Percentiles rank a stretch among this genome's conserved stretches.
Evolutionary conservation across 108 stramenopile genomes (phyloP).

Genomic region (Phaeodactylum tricornutum): DNA sequence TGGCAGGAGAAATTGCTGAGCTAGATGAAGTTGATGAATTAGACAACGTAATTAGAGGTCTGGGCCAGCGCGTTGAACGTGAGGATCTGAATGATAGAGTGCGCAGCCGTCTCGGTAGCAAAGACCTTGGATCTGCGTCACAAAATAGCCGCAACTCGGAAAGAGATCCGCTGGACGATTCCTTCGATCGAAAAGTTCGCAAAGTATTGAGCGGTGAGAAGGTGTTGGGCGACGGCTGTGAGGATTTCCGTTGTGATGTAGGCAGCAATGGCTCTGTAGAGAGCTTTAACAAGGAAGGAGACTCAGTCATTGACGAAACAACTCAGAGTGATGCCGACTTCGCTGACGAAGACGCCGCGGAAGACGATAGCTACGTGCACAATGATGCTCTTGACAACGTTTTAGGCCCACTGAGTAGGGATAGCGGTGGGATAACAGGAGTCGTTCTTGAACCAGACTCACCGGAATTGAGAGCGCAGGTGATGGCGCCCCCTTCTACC

Average conservation of each 20-base stretch:
- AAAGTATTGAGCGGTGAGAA: background rate
- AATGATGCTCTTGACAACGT: conserved; percentile 26
- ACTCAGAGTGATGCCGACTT: background rate
- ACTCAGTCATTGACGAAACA: conserved; percentile 1
- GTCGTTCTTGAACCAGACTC: conserved; percentile 42
- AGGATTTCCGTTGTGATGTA: background rate
- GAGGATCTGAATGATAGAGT: too few relatives aligned
- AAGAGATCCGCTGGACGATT: too few relatives aligned
- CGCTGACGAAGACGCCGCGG: conserved; percentile 11
- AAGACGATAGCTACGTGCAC: conserved; percentile 9
- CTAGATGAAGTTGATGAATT: too few relatives aligned
- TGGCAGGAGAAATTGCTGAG: too few relatives aligned
- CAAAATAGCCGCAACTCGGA: too few relatives aligned
- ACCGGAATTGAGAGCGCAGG: background rate
- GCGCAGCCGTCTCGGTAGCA: too few relatives aligned
- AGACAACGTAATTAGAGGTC: too few relatives aligned
- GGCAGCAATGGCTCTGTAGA: background rate
- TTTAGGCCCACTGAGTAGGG: conserved; percentile 57
- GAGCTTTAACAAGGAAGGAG: conserved; percentile 6
- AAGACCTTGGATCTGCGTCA: too few relatives aligned
- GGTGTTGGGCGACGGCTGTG: too few relatives aligned
- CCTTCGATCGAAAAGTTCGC: background rate
- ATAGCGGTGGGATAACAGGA: conserved; percentile 57
- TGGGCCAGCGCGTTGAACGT: too few relatives aligned
- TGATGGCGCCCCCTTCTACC: background rate